phyloP scores from a whole-genome alignment of 495 filamentous ascomycete species.

The Trichocladium uniseriatum region DNA sequence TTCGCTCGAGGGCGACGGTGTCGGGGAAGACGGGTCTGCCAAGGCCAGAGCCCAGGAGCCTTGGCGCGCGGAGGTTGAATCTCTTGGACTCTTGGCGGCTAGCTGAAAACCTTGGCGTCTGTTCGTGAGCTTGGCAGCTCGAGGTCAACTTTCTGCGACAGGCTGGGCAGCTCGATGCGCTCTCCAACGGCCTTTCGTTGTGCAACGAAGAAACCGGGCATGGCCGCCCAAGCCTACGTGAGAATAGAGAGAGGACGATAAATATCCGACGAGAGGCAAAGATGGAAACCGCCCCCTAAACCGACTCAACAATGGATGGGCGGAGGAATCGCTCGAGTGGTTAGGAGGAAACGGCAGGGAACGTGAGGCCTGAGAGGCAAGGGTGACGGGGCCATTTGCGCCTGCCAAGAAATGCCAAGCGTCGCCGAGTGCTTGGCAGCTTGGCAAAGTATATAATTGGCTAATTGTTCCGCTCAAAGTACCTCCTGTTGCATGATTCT shows the following conservation, averaged over 20 bases:
- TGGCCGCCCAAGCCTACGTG: too few species aligned
- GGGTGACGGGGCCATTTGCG: constrained; percentile 14
- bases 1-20: constrained; percentile 7
- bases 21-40: constrained; percentile 12
- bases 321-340: constrained; percentile 7
- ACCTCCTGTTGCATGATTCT: too few species aligned
- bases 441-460: too few species aligned
- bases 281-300: background rate
- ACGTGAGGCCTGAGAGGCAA: constrained; percentile 11
- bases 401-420: constrained; percentile 27
- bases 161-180: background rate
- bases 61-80: constrained; percentile 15
- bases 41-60: too few species aligned
- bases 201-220: too few species aligned
- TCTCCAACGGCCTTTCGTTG: background rate
- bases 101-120: constrained; percentile 5
- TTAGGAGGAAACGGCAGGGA: background rate
- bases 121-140: background rate
- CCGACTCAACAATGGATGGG: background rate
- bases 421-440: constrained; percentile 25
- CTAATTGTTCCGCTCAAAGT: too few species aligned
- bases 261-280: background rate
- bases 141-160: background rate
- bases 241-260: background rate
- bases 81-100: constrained; percentile 12